Percentiles rank a stretch among this genome's conserved stretches.
Evolutionary conservation across 1,139 yeast genomes (phyloP).

Genomic region (Magnusiomyces sp.): DNA sequence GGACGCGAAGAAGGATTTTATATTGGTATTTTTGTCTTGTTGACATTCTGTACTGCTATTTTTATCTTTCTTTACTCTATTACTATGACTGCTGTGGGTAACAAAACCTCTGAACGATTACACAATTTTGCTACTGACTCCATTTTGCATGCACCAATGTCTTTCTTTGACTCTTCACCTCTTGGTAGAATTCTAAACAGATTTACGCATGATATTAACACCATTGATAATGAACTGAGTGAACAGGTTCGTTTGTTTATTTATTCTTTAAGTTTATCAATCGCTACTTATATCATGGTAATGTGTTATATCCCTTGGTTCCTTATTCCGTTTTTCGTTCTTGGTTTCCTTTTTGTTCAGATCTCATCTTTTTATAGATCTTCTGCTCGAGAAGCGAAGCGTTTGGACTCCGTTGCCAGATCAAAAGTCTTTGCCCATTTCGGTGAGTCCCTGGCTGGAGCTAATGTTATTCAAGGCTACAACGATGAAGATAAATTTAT

Average conservation of each 20-base stretch:
- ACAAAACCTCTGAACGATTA: slow-evolving; percentile 32
- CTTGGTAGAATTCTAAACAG: slow-evolving; percentile 63
- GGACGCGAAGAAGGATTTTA: slow-evolving; percentile 46
- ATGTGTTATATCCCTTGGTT: slow-evolving; percentile 70
- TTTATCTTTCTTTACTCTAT: slow-evolving; percentile 38
- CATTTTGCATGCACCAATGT: slow-evolving; percentile 69
- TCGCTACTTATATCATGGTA: slow-evolving; percentile 61
- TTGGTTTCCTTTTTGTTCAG: slow-evolving; percentile 39
- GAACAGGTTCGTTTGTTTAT: slow-evolving; percentile 37
- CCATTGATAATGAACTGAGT: slow-evolving; percentile 59
- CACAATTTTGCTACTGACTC: slow-evolving; percentile 46
- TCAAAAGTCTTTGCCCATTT: slow-evolving; percentile 72
- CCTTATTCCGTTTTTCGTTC: slow-evolving; percentile 58
- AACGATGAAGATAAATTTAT: slow-evolving; percentile 41
- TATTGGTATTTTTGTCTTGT: slow-evolving; percentile 62
- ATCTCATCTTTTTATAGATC: slow-evolving; percentile 60
- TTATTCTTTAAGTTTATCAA: slow-evolving; percentile 43
- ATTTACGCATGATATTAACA: slow-evolving; percentile 78
- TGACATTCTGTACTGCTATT: slow-evolving; percentile 34
- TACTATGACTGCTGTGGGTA: slow-evolving; percentile 43
- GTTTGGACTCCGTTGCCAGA: slow-evolving; percentile 69
- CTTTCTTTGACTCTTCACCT: slow-evolving; percentile 60
- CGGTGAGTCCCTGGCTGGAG: slow-evolving; percentile 66
- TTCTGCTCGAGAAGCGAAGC: slow-evolving; percentile 75
- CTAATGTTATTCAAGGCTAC: slow-evolving; percentile 62